A percentile compares a stretch with the other conserved stretches of the same genome.
Conservation (phyloP, 345 rosid species). For the Pelargonium nanum region DNA sequence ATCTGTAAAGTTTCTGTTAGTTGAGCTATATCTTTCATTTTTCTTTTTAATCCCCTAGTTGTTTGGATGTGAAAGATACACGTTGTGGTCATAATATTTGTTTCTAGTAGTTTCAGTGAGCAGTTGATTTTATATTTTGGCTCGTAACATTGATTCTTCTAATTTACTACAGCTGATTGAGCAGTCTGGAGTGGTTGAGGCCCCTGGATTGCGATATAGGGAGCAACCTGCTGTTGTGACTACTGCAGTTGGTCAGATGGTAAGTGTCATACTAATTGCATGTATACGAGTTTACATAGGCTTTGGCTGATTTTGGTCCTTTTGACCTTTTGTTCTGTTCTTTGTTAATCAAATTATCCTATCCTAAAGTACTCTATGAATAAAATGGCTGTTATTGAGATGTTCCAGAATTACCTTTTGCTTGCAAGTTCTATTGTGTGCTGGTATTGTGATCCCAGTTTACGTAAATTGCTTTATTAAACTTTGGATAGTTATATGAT, state of each 20-base stretch:
- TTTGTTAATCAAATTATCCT: background rate
- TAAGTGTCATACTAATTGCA: conserved; percentile 15
- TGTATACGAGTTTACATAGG: no score
- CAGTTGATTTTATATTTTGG: background rate
- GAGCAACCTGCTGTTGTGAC: conserved; percentile 33
- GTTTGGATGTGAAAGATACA: background rate
- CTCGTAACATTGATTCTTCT: conserved; percentile 1
- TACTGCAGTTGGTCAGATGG: conserved; percentile 81
- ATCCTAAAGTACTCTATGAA: background rate
- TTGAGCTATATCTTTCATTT: background rate
- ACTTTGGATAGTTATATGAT: no score
- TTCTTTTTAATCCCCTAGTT: background rate
- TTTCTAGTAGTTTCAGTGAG: background rate
- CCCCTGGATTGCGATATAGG: conserved; percentile 37
- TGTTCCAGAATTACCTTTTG: no score
- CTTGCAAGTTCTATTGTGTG: no score
- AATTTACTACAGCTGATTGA: conserved; percentile 43
- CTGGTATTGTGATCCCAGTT: no score
- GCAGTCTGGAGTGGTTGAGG: conserved; percentile 51
- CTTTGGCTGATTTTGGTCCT: conserved; percentile 5
- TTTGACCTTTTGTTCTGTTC: background rate
- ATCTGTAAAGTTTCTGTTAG: background rate
- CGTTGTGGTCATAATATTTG: no score
- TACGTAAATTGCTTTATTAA: no score
- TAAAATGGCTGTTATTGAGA: no score